A percentile compares a stretch with the other conserved stretches of the same genome.
phyloP scores from a whole-genome alignment of 768 basidiomycete species.

The Tricholoma matsutake region DNA sequence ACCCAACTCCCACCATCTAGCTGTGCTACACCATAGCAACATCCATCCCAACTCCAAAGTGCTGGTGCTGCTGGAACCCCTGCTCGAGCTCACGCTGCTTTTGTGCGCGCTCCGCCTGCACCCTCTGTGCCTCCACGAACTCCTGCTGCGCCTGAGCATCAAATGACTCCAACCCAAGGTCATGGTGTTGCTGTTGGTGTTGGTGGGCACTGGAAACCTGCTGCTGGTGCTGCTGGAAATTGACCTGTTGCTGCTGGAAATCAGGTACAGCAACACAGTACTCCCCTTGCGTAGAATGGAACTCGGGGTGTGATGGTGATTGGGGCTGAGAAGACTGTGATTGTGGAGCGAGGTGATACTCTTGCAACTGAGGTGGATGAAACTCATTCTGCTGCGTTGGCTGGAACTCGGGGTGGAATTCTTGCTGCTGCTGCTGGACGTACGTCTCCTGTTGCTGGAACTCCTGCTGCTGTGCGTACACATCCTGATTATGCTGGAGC shows the following conservation, averaged over 20 bases:
- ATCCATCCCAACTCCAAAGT: background rate
- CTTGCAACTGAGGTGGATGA: conserved; percentile 21
- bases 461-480: conserved; percentile 15
- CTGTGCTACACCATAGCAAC: background rate
- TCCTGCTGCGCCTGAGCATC: conserved; percentile 19
- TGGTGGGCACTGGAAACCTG: background rate
- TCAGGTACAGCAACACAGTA: background rate
- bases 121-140: conserved; percentile 19
- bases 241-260: conserved; percentile 13
- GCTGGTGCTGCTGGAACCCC: conserved; percentile 9
- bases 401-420: conserved; percentile 2
- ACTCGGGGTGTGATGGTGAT: background rate
- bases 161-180: background rate
- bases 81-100: conserved; percentile 13
- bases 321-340: background rate
- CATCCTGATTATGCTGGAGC: conserved; percentile 16
- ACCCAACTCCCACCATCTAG: too few species aligned
- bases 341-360: conserved; percentile 12
- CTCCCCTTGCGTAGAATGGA: background rate
- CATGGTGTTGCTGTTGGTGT: background rate
- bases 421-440: conserved; percentile 9
- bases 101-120: background rate
- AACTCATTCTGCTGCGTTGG: conserved; percentile 20
- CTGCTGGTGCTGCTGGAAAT: conserved; percentile 10
- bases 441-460: background rate